phyloP scores from a whole-genome alignment of 2,329 filamentous ascomycete genomes.

The Emmonsiellopsis sp. region DNA sequence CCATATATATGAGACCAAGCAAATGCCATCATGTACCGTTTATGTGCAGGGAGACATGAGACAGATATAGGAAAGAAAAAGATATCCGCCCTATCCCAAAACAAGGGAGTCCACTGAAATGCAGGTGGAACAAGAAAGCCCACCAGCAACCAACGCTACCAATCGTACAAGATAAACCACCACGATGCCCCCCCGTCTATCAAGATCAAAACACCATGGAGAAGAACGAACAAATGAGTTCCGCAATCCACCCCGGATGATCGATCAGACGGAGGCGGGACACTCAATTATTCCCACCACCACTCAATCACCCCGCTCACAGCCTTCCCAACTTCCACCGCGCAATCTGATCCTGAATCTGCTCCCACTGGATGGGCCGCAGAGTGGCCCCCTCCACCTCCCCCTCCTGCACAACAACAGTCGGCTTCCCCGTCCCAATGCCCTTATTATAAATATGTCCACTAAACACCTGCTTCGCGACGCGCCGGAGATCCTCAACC shows the following conservation, averaged over 20 bases:
- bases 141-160: too few species aligned
- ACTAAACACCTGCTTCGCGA: slow-evolving; percentile 68
- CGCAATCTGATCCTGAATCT: slow-evolving; percentile 79
- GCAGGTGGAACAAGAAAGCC: too few species aligned
- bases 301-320: slow-evolving; percentile 23
- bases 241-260: background rate
- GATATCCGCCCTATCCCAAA: too few species aligned
- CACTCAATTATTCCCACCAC: too few species aligned
- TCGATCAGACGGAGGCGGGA: too few species aligned
- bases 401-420: slow-evolving; percentile 88
- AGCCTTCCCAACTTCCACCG: slow-evolving; percentile 69
- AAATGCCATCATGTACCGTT: too few species aligned
- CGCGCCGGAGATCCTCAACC: slow-evolving; percentile 67
- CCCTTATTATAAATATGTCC: slow-evolving; percentile 69
- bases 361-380: slow-evolving; percentile 68
- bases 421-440: slow-evolving; percentile 74
- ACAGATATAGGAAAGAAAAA: too few species aligned
- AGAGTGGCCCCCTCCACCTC: slow-evolving; percentile 60
- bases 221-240: background rate
- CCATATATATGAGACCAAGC: too few species aligned
- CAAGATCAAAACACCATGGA: background rate
- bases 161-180: too few species aligned
- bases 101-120: too few species aligned
- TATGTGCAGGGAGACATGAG: too few species aligned
- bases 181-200: too few species aligned